Evolutionary conservation across 495 filamentous ascomycete genomes (phyloP).

Genomic region (Lasiosphaeria ovina): DNA sequence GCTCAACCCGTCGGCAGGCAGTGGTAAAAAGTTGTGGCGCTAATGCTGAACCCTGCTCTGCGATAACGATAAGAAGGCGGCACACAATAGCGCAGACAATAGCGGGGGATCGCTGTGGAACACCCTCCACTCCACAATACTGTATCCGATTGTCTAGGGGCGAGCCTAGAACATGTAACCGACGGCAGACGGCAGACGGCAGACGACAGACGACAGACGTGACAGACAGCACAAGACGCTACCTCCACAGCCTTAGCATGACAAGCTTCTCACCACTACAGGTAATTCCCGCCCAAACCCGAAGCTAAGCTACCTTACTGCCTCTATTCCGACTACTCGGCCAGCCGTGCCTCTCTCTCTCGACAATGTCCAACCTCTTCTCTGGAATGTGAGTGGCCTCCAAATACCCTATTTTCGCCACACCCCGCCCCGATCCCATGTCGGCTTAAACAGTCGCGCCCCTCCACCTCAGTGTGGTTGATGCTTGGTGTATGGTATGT

Average conservation of each 20-base stretch:
- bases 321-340: conserved; percentile 10
- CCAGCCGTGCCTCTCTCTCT: conserved; percentile 1
- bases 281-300: neutral
- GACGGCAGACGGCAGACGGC: neutral
- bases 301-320: neutral
- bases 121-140: neutral
- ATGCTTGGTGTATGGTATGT: no score
- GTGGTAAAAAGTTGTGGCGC: no score
- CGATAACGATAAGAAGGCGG: conserved; percentile 25
- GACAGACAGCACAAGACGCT: neutral
- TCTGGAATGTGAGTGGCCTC: conserved; percentile 70
- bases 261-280: neutral
- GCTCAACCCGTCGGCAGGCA: no score
- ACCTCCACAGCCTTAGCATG: neutral
- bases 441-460: no score
- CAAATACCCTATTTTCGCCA: conserved; percentile 7
- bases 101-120: neutral
- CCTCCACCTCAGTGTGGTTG: neutral
- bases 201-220: neutral
- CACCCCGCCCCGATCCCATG: conserved; percentile 11
- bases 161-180: neutral
- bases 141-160: neutral
- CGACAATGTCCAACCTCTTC: conserved; percentile 71
- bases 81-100: no score
- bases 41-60: neutral